These are phyloP conservation scores for Diaporthe amygdali DNA, from an alignment of 2,329 filamentous ascomycete species.

Conservation along the genomic window DNA sequence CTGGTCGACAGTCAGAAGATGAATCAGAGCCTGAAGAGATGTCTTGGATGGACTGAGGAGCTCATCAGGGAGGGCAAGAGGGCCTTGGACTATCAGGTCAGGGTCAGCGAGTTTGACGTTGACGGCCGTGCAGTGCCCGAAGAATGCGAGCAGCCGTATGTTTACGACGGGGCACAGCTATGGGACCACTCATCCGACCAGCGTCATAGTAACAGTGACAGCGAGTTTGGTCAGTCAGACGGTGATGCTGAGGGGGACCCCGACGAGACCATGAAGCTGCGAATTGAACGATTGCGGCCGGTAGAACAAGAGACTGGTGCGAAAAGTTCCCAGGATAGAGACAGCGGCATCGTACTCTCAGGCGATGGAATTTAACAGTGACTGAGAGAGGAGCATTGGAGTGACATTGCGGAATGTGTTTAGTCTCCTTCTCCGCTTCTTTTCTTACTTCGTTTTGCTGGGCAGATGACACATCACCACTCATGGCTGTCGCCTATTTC, in stretches of 20 bases:
- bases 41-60: constrained; percentile 86
- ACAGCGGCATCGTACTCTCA: constrained; percentile 26
- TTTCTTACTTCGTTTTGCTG: not conserved
- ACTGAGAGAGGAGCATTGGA: not conserved
- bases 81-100: constrained; percentile 83
- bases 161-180: constrained; percentile 24
- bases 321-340: constrained; percentile 23
- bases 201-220: not conserved
- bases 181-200: constrained; percentile 15
- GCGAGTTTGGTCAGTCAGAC: not conserved
- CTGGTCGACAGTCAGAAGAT: constrained; percentile 92
- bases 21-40: constrained; percentile 91
- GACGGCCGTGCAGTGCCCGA: constrained; percentile 75
- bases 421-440: not conserved
- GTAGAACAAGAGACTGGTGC: constrained; percentile 1
- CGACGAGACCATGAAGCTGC: constrained; percentile 24
- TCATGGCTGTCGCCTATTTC: constrained; percentile 14
- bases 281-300: constrained; percentile 23
- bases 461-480: constrained; percentile 10
- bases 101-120: constrained; percentile 78
- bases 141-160: constrained; percentile 62
- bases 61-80: constrained; percentile 88
- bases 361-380: constrained; percentile 17
- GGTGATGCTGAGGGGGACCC: constrained; percentile 4
- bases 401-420: not conserved